Evolutionary conservation across 2,329 filamentous ascomycete species (phyloP).

Genomic region (Claviceps quebecensis): DNA sequence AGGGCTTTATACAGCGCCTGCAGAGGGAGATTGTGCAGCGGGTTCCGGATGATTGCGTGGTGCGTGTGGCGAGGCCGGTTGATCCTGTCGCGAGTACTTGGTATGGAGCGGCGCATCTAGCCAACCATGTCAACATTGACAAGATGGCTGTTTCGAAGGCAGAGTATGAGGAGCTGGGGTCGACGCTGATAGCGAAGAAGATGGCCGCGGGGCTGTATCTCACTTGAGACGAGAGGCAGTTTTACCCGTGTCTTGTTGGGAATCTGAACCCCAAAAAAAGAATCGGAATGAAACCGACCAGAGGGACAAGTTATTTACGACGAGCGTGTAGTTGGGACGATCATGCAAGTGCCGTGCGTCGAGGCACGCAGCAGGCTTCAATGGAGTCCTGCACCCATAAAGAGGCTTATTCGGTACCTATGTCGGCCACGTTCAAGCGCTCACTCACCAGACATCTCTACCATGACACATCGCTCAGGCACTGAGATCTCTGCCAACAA

Average conservation of each 20-base stretch:
- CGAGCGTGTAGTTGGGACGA: too few species aligned
- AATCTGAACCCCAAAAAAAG: too few species aligned
- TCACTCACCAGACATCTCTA: not conserved
- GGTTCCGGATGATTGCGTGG: constrained; percentile 62
- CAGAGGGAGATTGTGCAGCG: constrained; percentile 59
- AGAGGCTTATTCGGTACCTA: too few species aligned
- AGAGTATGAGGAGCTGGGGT: constrained; percentile 82
- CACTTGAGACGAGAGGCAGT: not conserved
- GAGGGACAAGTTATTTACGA: too few species aligned
- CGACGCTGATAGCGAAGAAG: constrained; percentile 56
- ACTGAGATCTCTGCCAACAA: not conserved
- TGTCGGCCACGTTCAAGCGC: not conserved
- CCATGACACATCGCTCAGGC: not conserved
- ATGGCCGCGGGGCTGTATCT: constrained; percentile 32
- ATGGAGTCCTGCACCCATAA: not conserved
- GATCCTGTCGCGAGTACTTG: constrained; percentile 73
- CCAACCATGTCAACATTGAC: constrained; percentile 52
- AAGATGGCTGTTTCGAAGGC: constrained; percentile 65
- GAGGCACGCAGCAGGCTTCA: not conserved
- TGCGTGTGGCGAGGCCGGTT: constrained; percentile 54
- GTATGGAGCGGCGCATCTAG: constrained; percentile 70
- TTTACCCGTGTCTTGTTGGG: not conserved
- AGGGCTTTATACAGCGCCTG: constrained; percentile 69
- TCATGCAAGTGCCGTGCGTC: not conserved
- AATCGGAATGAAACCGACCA: too few species aligned